These are phyloP conservation scores for Eucalyptus microcorys DNA, from an alignment of 345 rosid species.

Conservation along the genomic window DNA sequence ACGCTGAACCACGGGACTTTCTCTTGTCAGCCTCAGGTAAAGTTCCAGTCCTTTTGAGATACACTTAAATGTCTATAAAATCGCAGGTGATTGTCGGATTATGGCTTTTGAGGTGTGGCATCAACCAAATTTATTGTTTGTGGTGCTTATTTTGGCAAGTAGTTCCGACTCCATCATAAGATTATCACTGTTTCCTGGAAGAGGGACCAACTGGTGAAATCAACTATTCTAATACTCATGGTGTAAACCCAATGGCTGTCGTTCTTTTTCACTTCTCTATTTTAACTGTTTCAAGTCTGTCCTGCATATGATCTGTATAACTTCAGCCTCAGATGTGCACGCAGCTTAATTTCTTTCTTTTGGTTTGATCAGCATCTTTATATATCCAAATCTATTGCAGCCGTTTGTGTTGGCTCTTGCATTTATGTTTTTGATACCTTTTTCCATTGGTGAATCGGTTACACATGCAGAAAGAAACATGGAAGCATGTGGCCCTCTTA, in stretches of 20 bases:
- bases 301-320: neutral
- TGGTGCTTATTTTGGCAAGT: neutral
- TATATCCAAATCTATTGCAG: neutral
- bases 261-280: neutral
- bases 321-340: neutral
- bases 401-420: neutral
- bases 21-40: neutral
- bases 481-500: constrained; percentile 33
- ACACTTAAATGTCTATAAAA: neutral
- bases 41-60: neutral
- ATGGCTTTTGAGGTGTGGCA: neutral
- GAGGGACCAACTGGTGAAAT: neutral
- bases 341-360: neutral
- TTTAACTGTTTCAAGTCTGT: neutral
- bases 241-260: neutral
- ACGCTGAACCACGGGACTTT: neutral
- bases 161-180: neutral
- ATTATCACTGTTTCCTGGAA: neutral
- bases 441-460: neutral
- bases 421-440: neutral
- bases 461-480: constrained; percentile 23
- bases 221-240: neutral
- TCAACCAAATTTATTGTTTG: neutral
- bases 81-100: neutral
- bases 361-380: neutral